Percentiles rank a stretch among this genome's conserved stretches.
These are phyloP conservation scores for Metschnikowia gelsemii DNA, from an alignment of 805 yeast species.

Conservation along the genomic window DNA sequence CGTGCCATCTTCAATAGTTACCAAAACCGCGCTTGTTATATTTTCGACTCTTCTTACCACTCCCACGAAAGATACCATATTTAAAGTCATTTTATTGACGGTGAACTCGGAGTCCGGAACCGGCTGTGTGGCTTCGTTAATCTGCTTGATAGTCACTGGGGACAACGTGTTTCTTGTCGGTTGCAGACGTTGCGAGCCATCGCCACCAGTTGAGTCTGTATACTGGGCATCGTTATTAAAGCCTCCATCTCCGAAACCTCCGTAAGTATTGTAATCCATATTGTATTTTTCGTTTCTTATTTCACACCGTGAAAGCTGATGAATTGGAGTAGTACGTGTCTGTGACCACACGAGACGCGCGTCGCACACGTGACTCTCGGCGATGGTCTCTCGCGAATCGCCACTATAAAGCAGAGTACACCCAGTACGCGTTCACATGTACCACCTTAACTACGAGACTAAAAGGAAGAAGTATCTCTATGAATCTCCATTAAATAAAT, in stretches of 20 bases:
- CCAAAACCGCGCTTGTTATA: constrained; percentile 51
- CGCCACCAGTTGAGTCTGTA: constrained; percentile 11
- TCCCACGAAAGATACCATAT: constrained; percentile 64
- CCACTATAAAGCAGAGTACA: too few species aligned
- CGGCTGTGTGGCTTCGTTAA: constrained; percentile 58
- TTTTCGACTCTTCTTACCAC: constrained; percentile 65
- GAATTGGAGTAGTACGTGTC: background rate
- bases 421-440: too few species aligned
- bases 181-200: constrained; percentile 16
- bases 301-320: background rate
- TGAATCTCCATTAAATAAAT: too few species aligned
- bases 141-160: constrained; percentile 76
- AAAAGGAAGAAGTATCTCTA: too few species aligned
- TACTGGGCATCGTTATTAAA: constrained; percentile 18
- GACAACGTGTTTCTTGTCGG: constrained; percentile 26
- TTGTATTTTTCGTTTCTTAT: background rate
- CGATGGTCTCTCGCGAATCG: background rate
- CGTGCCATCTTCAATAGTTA: constrained; percentile 78
- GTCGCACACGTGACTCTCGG: constrained; percentile 15
- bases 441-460: too few species aligned
- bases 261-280: constrained; percentile 18
- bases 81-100: constrained; percentile 58
- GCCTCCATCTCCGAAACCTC: constrained; percentile 22
- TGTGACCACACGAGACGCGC: constrained; percentile 6
- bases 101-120: constrained; percentile 69